These are phyloP conservation scores for Aschersonia sp. DNA, from an alignment of 2,329 filamentous ascomycete genomes.

Conservation along the genomic window DNA sequence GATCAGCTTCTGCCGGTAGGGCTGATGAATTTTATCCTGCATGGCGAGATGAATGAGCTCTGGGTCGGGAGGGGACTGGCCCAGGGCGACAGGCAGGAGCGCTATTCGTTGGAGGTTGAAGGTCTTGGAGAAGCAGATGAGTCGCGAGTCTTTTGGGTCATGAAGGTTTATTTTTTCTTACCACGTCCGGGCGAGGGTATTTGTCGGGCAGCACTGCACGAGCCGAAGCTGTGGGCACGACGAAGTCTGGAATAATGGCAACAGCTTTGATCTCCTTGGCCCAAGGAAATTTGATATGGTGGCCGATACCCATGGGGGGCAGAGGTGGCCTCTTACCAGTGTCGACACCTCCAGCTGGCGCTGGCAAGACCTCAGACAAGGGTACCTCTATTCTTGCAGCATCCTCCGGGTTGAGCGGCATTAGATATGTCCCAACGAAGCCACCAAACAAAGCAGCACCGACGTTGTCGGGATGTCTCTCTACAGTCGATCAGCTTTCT, in stretches of 20 bases:
- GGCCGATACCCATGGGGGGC: slow-evolving; percentile 84
- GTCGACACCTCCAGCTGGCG: slow-evolving; percentile 80
- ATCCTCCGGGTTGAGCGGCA: slow-evolving; percentile 80
- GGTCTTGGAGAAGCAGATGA: slow-evolving; percentile 24
- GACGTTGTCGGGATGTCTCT: slow-evolving; percentile 88
- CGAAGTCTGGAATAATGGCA: slow-evolving; percentile 90
- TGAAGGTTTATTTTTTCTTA: slow-evolving; percentile 28
- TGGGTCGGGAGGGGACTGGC: slow-evolving; percentile 78
- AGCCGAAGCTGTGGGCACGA: slow-evolving; percentile 87
- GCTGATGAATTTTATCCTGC: slow-evolving; percentile 98
- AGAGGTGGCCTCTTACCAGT: slow-evolving; percentile 76
- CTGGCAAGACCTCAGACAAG: slow-evolving; percentile 80
- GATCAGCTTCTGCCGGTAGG: slow-evolving; percentile 82
- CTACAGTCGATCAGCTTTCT: slow-evolving; percentile 18
- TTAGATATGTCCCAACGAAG: slow-evolving; percentile 92
- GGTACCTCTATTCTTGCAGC: slow-evolving; percentile 87
- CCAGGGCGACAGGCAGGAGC: slow-evolving; percentile 76
- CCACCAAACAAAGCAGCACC: slow-evolving; percentile 91
- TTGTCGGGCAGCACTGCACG: slow-evolving; percentile 68
- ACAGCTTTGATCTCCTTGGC: slow-evolving; percentile 91
- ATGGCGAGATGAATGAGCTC: slow-evolving; percentile 94
- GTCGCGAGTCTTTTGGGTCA: not conserved
- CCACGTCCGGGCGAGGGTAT: slow-evolving; percentile 73
- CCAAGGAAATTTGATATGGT: slow-evolving; percentile 94
- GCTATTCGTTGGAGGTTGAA: slow-evolving; percentile 95